Percentiles rank a stretch among this genome's conserved stretches.
phyloP scores from a whole-genome alignment of 2,329 filamentous ascomycete genomes.

The Biscogniauxia sp. region DNA sequence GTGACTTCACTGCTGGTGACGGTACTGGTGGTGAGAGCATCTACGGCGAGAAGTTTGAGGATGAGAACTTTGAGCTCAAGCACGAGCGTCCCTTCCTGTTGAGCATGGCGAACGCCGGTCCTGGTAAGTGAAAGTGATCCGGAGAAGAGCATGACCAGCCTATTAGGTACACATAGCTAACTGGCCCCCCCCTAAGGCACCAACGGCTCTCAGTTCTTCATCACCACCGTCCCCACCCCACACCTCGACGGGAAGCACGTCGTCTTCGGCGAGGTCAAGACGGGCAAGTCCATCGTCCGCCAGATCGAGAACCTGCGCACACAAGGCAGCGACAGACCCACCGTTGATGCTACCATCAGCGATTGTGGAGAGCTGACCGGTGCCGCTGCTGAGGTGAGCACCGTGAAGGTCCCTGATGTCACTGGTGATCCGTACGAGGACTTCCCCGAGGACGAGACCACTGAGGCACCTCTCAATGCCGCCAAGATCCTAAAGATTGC shows the following conservation, averaged over 20 bases:
- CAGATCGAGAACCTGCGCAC: constrained; percentile 84
- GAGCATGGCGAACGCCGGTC: constrained; percentile 97
- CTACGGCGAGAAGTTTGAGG: constrained; percentile 94
- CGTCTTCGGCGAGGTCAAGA: constrained; percentile 91
- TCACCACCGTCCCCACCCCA: constrained; percentile 92
- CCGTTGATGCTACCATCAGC: constrained; percentile 67
- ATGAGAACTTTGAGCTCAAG: constrained; percentile 91
- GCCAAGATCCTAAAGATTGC: constrained; percentile 74
- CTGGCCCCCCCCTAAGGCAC: constrained; percentile 55
- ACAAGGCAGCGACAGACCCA: constrained; percentile 73
- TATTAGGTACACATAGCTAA: background rate
- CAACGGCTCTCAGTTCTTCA: constrained; percentile 97
- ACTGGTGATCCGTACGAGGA: constrained; percentile 94
- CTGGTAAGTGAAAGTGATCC: constrained; percentile 53
- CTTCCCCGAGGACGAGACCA: constrained; percentile 79
- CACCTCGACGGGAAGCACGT: constrained; percentile 97
- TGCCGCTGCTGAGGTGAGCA: constrained; percentile 64
- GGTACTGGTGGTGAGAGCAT: constrained; percentile 96
- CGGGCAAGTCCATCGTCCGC: constrained; percentile 86
- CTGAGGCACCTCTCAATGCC: constrained; percentile 59
- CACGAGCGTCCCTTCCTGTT: constrained; percentile 92
- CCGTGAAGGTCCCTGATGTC: constrained; percentile 69
- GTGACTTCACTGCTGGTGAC: constrained; percentile 93
- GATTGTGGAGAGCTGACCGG: constrained; percentile 85
- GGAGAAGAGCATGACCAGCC: no score